Base-by-base conservation (phyloP, 2,329 filamentous ascomycete species). In the Epichloe glyceriae region DNA sequence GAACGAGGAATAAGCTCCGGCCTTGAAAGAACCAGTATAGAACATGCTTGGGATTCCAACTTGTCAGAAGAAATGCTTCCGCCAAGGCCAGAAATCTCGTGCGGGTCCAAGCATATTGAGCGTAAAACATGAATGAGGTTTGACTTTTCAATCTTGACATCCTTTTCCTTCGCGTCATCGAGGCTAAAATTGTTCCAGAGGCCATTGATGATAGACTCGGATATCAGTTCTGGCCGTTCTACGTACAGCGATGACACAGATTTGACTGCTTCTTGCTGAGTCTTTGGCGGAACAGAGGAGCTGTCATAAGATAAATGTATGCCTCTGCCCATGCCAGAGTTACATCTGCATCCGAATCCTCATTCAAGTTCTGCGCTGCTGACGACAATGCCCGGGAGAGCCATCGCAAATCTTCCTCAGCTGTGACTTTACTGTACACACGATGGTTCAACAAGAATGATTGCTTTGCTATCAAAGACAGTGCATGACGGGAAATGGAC, bases 361-460 rank as follows among this genome's bases (percentile, higher is more conserved):
- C 71, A 12, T 70, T 68, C 3, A 89, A 64, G 17, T 73, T 71
- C 15, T 72, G 64, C 15, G 82, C 76, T 15, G 85, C 69, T 26
- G 82, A 77, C 15, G 77, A 70, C 46, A 97, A 71, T 33, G 88
- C 84, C 56, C 81, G 79, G 41, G 83, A 72, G 48, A 87, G 76
- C 87, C 93, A 96, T 50, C 72, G 73, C 19, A 89, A 72, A 59
- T 98, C 93, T 49, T 90, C 86, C 51, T 85, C 81, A 0, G 74
- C 69, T 2, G 76, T 74, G 22, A 95, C 61, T 62, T 95, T 96
- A 38, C 83, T 82, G 67, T 93, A 97, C 5, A 95, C 80, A 54
- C 86, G 85, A 35, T 85, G 78, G 60, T 87, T 95, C 5, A 97
- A 74, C 19, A 97, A 71, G 64, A 95, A 93, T 0, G 91, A 95